Evolutionary conservation across 345 rosid genomes (phyloP).

Genomic region (Eutrema japonicum): DNA sequence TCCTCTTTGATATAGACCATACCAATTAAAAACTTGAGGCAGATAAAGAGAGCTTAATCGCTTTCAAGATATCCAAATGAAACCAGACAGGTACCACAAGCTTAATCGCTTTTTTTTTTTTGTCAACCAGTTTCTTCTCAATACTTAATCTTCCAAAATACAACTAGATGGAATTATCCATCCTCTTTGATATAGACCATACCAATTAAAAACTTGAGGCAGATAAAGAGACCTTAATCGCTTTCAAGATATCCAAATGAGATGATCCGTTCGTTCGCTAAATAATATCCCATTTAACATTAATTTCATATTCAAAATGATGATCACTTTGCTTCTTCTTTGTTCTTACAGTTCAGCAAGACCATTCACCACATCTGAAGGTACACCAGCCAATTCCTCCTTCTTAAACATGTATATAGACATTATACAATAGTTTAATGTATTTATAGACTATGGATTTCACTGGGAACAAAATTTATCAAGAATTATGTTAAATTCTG

Average conservation of each 20-base stretch:
- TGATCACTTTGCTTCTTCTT: constrained; percentile 5
- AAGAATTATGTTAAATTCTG: not conserved
- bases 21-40: too few relatives aligned
- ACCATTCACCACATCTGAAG: constrained; percentile 41
- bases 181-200: too few relatives aligned
- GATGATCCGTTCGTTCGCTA: not conserved
- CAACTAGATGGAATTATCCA: too few relatives aligned
- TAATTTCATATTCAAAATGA: not conserved
- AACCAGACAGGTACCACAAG: constrained; percentile 36
- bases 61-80: not conserved
- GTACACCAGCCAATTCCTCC: not conserved
- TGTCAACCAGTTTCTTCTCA: too few relatives aligned
- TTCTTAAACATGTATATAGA: not conserved
- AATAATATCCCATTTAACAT: not conserved
- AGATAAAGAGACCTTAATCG: too few relatives aligned
- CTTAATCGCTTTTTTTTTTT: not conserved
- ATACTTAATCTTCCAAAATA: too few relatives aligned
- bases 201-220: too few relatives aligned
- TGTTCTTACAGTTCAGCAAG: constrained; percentile 21
- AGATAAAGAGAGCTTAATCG: too few relatives aligned
- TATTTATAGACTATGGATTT: not conserved
- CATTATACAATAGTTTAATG: not conserved
- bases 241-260: not conserved
- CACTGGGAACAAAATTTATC: not conserved
- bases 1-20: too few relatives aligned